phyloP scores from a whole-genome alignment of 2,329 filamentous ascomycete species.

The Cercospora berteroae region DNA sequence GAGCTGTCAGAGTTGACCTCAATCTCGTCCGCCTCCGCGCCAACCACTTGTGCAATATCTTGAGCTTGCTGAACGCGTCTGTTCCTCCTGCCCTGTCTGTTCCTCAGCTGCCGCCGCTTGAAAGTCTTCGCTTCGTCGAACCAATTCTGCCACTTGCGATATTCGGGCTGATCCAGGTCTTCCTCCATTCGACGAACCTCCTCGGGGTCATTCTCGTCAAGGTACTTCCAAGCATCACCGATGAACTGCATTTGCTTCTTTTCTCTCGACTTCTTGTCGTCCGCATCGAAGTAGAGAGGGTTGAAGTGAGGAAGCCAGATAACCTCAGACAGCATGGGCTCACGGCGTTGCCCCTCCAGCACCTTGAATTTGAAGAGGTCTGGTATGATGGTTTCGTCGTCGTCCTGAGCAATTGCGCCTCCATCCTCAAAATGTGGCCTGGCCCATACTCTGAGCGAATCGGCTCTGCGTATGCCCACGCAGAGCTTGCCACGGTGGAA shows the following conservation, averaged over 20 bases:
- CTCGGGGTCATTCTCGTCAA: constrained; percentile 6
- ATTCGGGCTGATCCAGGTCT: not conserved
- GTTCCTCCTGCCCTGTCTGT: too few species aligned
- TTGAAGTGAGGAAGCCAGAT: constrained; percentile 19
- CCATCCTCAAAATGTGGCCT: not conserved
- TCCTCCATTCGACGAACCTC: not conserved
- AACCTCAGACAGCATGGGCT: constrained; percentile 19
- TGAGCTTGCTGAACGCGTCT: too few species aligned
- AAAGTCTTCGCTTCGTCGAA: constrained; percentile 9
- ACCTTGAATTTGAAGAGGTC: constrained; percentile 2
- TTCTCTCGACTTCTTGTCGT: not conserved
- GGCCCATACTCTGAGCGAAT: not conserved
- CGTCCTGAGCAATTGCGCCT: not conserved
- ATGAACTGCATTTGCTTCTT: constrained; percentile 18
- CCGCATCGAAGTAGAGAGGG: not conserved
- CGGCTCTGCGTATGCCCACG: not conserved
- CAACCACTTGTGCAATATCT: too few species aligned
- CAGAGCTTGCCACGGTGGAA: not conserved
- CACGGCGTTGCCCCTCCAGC: not conserved
- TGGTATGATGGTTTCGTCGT: not conserved
- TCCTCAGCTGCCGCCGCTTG: constrained; percentile 8
- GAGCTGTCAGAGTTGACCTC: too few species aligned
- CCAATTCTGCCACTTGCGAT: constrained; percentile 13
- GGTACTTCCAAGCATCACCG: constrained; percentile 17
- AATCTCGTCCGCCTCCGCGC: too few species aligned